phyloP scores from a whole-genome alignment of 75 land plant genomes.

The Pinus albicaulis region DNA sequence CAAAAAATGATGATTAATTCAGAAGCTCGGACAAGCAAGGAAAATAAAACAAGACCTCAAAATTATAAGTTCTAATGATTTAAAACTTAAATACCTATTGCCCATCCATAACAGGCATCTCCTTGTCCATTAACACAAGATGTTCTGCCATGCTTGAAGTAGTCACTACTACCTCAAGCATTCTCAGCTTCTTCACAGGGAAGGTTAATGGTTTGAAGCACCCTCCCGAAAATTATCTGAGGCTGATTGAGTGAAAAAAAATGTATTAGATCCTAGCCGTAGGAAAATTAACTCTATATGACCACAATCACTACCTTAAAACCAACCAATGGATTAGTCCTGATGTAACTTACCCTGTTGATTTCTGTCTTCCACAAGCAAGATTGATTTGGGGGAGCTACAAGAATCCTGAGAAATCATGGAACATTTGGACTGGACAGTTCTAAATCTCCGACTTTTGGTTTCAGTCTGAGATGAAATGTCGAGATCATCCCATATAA shows the following conservation, averaged over 20 bases:
- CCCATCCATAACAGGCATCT: slow-evolving; percentile 74
- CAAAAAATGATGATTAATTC: background rate
- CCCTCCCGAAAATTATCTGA: slow-evolving; percentile 49
- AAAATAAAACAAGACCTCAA: background rate
- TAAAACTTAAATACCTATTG: slow-evolving; percentile 36
- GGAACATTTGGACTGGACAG: background rate
- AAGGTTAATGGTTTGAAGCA: slow-evolving; percentile 44
- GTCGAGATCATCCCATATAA: background rate
- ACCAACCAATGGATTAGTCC: background rate
- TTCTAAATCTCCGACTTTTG: background rate
- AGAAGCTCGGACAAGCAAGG: background rate
- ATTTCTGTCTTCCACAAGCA: slow-evolving; percentile 44
- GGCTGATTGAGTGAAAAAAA: background rate
- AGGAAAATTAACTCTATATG: too few species aligned
- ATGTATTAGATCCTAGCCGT: background rate
- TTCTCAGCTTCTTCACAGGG: slow-evolving; percentile 61
- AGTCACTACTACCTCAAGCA: slow-evolving; percentile 50
- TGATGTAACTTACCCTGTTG: slow-evolving; percentile 29
- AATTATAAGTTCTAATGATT: too few species aligned
- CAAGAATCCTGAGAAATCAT: background rate
- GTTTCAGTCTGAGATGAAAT: background rate
- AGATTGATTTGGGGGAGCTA: slow-evolving; percentile 11
- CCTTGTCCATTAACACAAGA: slow-evolving; percentile 66
- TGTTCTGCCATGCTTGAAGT: slow-evolving; percentile 33
- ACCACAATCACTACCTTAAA: background rate